Percentiles rank a stretch among this genome's conserved stretches.
phyloP scores from a whole-genome alignment of 805 yeast species.

The Cyberlindnera maclurae region DNA sequence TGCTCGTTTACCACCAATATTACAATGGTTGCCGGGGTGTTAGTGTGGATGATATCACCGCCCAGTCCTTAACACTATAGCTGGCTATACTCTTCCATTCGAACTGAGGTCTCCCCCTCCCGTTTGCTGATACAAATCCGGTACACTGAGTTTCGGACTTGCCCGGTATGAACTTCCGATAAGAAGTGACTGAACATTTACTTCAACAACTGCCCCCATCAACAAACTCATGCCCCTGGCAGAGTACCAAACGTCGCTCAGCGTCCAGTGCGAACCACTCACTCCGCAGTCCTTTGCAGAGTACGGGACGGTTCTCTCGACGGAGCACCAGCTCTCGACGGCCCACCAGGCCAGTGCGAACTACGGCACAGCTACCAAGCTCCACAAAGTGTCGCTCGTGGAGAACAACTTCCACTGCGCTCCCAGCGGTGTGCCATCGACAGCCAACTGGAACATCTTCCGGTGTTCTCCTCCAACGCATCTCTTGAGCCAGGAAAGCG shows the following conservation, averaged over 20 bases:
- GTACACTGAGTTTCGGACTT: too few species aligned
- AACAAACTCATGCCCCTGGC: slow-evolving; percentile 26
- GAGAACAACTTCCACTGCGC: slow-evolving; percentile 42
- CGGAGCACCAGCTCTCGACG: slow-evolving; percentile 58
- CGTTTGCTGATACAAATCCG: too few species aligned
- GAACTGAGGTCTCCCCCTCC: too few species aligned
- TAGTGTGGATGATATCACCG: too few species aligned
- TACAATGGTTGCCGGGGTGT: too few species aligned
- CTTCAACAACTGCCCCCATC: too few species aligned
- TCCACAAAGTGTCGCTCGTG: slow-evolving; percentile 66
- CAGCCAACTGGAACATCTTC: slow-evolving; percentile 77
- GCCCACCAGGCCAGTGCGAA: slow-evolving; percentile 50
- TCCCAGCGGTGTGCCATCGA: slow-evolving; percentile 40
- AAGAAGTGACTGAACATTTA: too few species aligned
- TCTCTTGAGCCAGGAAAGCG: slow-evolving; percentile 24
- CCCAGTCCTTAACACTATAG: too few species aligned
- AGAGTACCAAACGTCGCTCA: slow-evolving; percentile 27
- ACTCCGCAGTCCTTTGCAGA: slow-evolving; percentile 60
- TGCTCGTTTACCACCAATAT: not conserved
- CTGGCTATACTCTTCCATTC: too few species aligned
- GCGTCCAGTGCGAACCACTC: slow-evolving; percentile 39
- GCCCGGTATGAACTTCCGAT: too few species aligned
- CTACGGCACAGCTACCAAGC: slow-evolving; percentile 88
- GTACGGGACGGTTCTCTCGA: slow-evolving; percentile 74
- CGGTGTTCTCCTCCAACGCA: slow-evolving; percentile 74